Base-by-base conservation (phyloP, 768 basidiomycete species). In the Leccinellum albellum region DNA sequence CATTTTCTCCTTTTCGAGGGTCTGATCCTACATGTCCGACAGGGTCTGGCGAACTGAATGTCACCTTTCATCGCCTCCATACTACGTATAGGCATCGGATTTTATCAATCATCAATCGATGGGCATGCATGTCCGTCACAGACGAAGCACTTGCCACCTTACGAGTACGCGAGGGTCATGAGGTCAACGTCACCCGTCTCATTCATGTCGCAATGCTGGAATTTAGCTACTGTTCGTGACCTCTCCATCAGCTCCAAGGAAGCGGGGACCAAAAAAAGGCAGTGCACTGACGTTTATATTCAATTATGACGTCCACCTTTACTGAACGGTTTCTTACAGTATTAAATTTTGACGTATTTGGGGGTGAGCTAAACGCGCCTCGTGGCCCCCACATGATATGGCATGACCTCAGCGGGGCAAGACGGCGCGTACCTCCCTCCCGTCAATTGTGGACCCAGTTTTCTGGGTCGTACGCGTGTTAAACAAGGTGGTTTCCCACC, bases 71-170 rank as follows among this genome's bases (percentile, higher is more conserved):
- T 44, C 49, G 9, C 24, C 50, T 20, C 42, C n/a, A 3, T 21
- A 31, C 29, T 26, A 32, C 3, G 20, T 31, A 9, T 15, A 37
- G 50, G 20, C 12, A 20, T 44, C 61, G 51, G 26, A 28, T 23
- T 9, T n/a, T 37, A 50, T 47, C 53, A 57, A 40, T 20, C 17
- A 28, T 17, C 7, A 21, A 54, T 64, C 49, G 52, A 37, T 54
- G 44, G 33, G 47, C 44, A 49, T 6, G 20, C 59, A 17, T 28
- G 49, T 14, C 51, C 20, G 17, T 31, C 52, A 46, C 32, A 46
- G 53, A 63, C 21, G 29, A 26, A 46, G 55, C 48, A n/a, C 21
- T 15, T 35, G 14, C 37, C 48, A 40, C 23, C 15, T 47, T 31
- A 48, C 37, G 6, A 15, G 32, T 12, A 40, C 44, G 44, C 42